Conservation (phyloP, 1,139 yeast genomes). For the Taphrina pruni region DNA sequence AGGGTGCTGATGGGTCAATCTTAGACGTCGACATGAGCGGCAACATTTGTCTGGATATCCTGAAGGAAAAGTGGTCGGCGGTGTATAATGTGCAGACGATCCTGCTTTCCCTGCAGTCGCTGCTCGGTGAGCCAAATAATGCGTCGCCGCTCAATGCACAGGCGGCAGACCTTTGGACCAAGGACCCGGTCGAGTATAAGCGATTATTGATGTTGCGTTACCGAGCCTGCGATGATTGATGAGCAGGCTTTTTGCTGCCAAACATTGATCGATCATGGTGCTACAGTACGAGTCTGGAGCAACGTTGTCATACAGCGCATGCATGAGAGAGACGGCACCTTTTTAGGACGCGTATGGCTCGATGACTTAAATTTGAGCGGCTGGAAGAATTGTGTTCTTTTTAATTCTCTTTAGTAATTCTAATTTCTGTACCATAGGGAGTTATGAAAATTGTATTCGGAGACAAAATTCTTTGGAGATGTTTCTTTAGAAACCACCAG, state of each 20-base stretch:
- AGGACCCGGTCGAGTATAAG: slow-evolving; percentile 56
- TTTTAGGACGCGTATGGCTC: too few species aligned
- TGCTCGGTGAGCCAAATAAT: slow-evolving; percentile 63
- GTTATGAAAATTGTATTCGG: background rate
- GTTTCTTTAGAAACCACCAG: background rate
- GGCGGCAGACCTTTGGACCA: slow-evolving; percentile 46
- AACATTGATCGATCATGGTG: too few species aligned
- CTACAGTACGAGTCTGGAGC: slow-evolving; percentile 2
- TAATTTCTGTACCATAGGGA: slow-evolving; percentile 7
- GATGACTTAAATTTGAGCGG: background rate
- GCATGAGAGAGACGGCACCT: background rate
- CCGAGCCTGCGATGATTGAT: slow-evolving; percentile 53
- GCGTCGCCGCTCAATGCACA: slow-evolving; percentile 61
- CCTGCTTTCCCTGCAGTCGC: slow-evolving; percentile 63
- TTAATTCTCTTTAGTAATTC: slow-evolving; percentile 1
- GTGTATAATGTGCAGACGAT: slow-evolving; percentile 68
- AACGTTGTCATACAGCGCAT: background rate
- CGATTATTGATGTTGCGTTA: slow-evolving; percentile 57
- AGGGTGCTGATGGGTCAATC: slow-evolving; percentile 46
- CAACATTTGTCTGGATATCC: slow-evolving; percentile 53
- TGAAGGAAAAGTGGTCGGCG: slow-evolving; percentile 72
- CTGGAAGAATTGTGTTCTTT: too few species aligned
- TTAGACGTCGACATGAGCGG: slow-evolving; percentile 42
- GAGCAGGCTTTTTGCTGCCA: too few species aligned
- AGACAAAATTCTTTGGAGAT: background rate